These are phyloP conservation scores for Osmozyma mogii DNA, from an alignment of 805 yeast genomes.

Conservation along the genomic window DNA sequence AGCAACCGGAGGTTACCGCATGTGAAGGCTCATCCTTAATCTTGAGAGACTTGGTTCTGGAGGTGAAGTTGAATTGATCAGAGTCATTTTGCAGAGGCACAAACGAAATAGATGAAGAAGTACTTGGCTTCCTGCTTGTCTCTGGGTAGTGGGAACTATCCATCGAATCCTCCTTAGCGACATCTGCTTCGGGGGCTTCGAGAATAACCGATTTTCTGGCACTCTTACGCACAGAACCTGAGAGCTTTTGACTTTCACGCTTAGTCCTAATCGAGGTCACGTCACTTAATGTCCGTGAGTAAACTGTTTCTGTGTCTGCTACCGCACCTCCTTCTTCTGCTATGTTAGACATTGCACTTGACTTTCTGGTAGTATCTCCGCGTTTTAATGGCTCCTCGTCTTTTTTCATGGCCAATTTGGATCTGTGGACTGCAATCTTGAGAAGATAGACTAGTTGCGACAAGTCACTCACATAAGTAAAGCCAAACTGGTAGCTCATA, in stretches of 20 bases:
- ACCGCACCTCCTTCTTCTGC: constrained; percentile 9
- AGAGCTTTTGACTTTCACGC: constrained; percentile 55
- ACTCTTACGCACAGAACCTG: constrained; percentile 47
- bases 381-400: constrained; percentile 2
- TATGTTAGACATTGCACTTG: constrained; percentile 8
- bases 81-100: constrained; percentile 17
- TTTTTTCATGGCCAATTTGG: constrained; percentile 48
- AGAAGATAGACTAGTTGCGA: constrained; percentile 69
- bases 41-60: constrained; percentile 15
- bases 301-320: constrained; percentile 38
- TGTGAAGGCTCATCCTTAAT: constrained; percentile 32
- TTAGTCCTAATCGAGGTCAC: constrained; percentile 68
- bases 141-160: too few relatives aligned
- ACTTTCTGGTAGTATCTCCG: constrained; percentile 2
- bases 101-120: constrained; percentile 23
- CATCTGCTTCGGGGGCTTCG: constrained; percentile 51
- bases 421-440: constrained; percentile 77
- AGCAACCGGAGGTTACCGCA: constrained; percentile 23
- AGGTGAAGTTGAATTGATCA: constrained; percentile 19
- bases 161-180: constrained; percentile 26
- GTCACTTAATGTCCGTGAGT: constrained; percentile 64
- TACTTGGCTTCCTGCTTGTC: constrained; percentile 14
- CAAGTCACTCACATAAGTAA: constrained; percentile 57
- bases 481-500: constrained; percentile 32
- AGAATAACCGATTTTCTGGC: constrained; percentile 61